Evolutionary conservation across 768 basidiomycete genomes (phyloP), one percentile per base, ranked within the genome.

Genomic region (Tylopilus plumbeoviolaceoides): DNA sequence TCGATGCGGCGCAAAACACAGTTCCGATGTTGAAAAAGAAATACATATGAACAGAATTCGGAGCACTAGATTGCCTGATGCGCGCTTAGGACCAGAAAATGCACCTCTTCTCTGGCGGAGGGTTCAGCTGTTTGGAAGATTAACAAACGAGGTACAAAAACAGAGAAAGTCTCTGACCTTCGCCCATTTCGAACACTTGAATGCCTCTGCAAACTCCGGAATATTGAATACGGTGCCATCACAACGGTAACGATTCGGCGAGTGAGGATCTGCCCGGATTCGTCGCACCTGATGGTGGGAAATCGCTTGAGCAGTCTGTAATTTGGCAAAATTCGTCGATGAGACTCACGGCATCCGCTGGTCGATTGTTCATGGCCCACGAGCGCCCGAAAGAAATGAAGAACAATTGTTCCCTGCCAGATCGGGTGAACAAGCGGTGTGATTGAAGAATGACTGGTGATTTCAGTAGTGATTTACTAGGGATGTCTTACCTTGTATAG

Each of bases 171-270:
- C 5, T 67, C 80, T 53, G 55, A 89, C 91, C 78, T 87, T 90
- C 6, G 89, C 80, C 44, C 79, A 80, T 50, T 77, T 75, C 17
- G 87, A 79, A 62, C 94, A 98, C 43, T 84, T 82, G 73, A 94
- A 98, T 20, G 89, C 91, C 59, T 82, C 68, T 1, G 92, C 91
- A 63, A 98, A 98, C 68, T 91, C 89, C 0, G 86, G 86, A 47
- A 93, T 84, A 61, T 97, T 95, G 56, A 72, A 84, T 6, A 97
- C 75, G 0, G 95, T 95, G 3, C 95, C 95, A 44, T 91, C 86
- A 9, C 89, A 85, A 40, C 94, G 82, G 73, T 78, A 93, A 28
- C 79, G 75, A 57, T 76, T 78, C 1, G 94, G 93, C 8, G 91
- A 91, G 64, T 95, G 94, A 17, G 93, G 91, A 63, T 97, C 92